Base-by-base conservation (phyloP, 768 basidiomycete genomes). In the Pulveroboletus sp. region DNA sequence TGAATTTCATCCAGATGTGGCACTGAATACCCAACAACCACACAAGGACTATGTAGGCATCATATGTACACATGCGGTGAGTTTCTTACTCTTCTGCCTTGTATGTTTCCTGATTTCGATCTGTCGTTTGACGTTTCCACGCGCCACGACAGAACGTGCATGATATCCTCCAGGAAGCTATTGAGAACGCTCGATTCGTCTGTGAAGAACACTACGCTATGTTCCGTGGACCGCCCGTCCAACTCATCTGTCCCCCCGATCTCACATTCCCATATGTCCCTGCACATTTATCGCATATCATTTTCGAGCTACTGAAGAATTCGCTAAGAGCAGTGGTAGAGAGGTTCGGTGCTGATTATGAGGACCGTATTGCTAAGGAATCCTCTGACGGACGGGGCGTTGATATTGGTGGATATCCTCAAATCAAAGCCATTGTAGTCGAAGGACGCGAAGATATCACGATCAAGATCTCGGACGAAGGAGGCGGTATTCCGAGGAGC, bases 401-500 rank as follows among this genome's bases (percentile, higher is more conserved):
- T 11, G 24, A 17, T 16, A 31, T 35, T 24, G 34, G 38, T 24
- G 60, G 60, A 47, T 65, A 63, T 49, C 61, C 60, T 43, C 63
- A 58, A 24, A 63, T 63, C 54, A 63, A 63, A 39, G 52, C 59
- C 20, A 81, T 97, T 51, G 95, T 96, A 20, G 90, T 95, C 1
- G 94, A 96, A 64, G 94, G 95, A 14, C 89, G 85, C 55, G 95
- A 98, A 66, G 95, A 98, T 64, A 96, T 98, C 58, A 98, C 95
- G 10, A 91, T 99, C 78, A 99, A 99, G 79, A 96, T 98, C 56
- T 86, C 84, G 2, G 95, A 99, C 65, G 95, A 99, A 67, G 95
- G 95, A 6, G 95, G 95, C 6, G 62, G 95, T 0, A 97, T 99
- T 48, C 81, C 93, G 23, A 71, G 74, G 71, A 86, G 77, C 55